Base-by-base conservation (phyloP, 2,329 filamentous ascomycete species). In the Trematosphaeria pertusa region DNA sequence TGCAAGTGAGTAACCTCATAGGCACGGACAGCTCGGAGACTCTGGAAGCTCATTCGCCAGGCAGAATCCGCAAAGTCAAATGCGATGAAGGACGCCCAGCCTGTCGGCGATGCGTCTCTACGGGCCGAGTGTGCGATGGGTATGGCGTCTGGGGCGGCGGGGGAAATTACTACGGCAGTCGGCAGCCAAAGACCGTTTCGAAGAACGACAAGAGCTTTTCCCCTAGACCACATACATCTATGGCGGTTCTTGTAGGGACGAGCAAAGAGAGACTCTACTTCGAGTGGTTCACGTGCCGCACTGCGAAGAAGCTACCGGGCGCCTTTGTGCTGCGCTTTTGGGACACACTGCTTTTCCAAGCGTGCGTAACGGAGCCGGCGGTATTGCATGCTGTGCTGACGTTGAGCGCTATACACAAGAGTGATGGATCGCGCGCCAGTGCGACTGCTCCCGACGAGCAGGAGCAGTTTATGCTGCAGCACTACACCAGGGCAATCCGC, bases 211-310 rank as follows among this genome's bases (percentile, higher is more conserved):
- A n/a, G n/a, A n/a, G n/a, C n/a, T n/a, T n/a, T n/a, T n/a, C n/a
- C n/a, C n/a, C n/a, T n/a, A n/a, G n/a, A 10, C 21, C 22, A n/a
- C 5, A 11, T 14, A 44, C n/a, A n/a, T n/a, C n/a, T n/a, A n/a
- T n/a, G n/a, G n/a, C n/a, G n/a, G n/a, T n/a, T n/a, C n/a, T n/a
- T n/a, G 50, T 50, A 22, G 47, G 30, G 21, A 59, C 14, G 18
- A 40, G 8, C 17, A 63, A 73, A 24, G 73, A 78, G 33, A 54
- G 56, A 9, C 42, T 41, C 1, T 70, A 62, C 43, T 69, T 78
- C 12, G 71, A 76, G 11, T 79, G 72, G 70, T 79, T 80, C 60
- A 67, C 56, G n/a, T 50, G 48, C 19, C 62, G 69, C 4, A 76
- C 72, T 3, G 53, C 55, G 2, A 44, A 50, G 3, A 78, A 56